Evolutionary conservation across 192 early-diverging fungal genomes (phyloP), one percentile per base, ranked within the genome.

Genomic region (Bifiguratus adelaidae): DNA sequence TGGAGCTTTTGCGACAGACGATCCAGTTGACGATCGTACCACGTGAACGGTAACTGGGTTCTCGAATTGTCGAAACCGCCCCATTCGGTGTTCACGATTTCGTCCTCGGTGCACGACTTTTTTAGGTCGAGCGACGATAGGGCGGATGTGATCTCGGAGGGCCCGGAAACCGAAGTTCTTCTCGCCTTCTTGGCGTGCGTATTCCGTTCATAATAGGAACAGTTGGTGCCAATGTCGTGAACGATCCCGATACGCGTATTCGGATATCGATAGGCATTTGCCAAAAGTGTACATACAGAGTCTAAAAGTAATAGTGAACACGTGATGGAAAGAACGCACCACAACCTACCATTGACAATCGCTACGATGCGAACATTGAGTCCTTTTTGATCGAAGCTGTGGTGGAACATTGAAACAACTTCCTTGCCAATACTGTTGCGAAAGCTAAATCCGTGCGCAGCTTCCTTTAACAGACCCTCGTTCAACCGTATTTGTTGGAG

Each of bases 21-120:
- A 65, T 94, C 89, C 28, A 92, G 67, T 36, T 73, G 69, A 49
- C 73, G 72, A 67, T 96, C 92, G 66, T 80, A 89, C 55, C 64
- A 62, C 20, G 85, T 88, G 53, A 82, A 61, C 34, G 91, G 91
- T 15, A 96, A 71, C 23, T 85, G 71, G 30, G 61, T 56, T 21
- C 63, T 68, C 22, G 83, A 76, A 33, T 70, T 65, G 55, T 84
- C 80, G 63, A 85, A 91, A 33, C 83, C 87, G 48, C 92, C 88
- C 92, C 92, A 96, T 56, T 96, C 92, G 38, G 79, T 91, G 60
- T 93, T 96, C 66, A 95, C 78, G 53, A 91, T 74, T 85, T 91
- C 91, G 36, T 85, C 82, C 18, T 67, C 66, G 12, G 33, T 28
- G 15, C 15, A 47, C 23, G 43, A 7, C n/a, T 55, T 30, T 16